A percentile compares a stretch with the other conserved stretches of the same genome.
phyloP scores from a whole-genome alignment of 1,139 yeast species.

The Hyphopichia pseudoburtonii region DNA sequence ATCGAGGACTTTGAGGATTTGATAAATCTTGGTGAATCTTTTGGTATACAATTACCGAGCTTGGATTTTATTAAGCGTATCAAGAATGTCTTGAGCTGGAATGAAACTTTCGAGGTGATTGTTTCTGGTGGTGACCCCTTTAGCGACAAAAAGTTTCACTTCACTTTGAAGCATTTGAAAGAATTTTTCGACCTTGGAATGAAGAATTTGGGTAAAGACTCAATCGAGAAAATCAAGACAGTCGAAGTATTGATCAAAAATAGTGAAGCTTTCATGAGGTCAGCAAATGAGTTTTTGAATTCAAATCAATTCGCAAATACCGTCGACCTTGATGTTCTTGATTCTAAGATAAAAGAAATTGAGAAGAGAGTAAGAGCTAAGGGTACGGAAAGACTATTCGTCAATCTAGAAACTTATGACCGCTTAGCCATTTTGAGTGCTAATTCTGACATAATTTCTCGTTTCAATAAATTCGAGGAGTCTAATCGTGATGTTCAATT shows the following conservation, averaged over 20 bases:
- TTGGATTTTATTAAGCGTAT: slow-evolving; percentile 49
- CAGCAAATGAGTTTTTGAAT: slow-evolving; percentile 26
- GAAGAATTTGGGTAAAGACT: slow-evolving; percentile 29
- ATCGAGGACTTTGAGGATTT: slow-evolving; percentile 45
- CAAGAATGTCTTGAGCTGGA: slow-evolving; percentile 52
- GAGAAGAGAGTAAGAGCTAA: slow-evolving; percentile 14
- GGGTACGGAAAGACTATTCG: slow-evolving; percentile 19
- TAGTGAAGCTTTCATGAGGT: slow-evolving; percentile 30
- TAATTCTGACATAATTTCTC: slow-evolving; percentile 21
- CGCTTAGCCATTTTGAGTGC: slow-evolving; percentile 28
- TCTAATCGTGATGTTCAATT: slow-evolving; percentile 6
- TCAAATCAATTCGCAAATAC: slow-evolving; percentile 21
- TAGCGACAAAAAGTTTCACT: slow-evolving; percentile 35
- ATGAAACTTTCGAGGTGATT: slow-evolving; percentile 32
- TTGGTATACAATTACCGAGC: slow-evolving; percentile 58
- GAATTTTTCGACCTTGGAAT: slow-evolving; percentile 44
- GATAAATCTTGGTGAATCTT: slow-evolving; percentile 54
- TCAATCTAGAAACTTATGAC: slow-evolving; percentile 25
- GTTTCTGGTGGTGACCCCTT: slow-evolving; percentile 44
- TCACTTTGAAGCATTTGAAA: slow-evolving; percentile 35
- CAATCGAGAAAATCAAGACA: slow-evolving; percentile 20
- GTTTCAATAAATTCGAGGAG: slow-evolving; percentile 16
- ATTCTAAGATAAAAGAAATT: slow-evolving; percentile 23
- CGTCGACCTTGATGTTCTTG: slow-evolving; percentile 23
- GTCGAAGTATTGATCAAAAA: slow-evolving; percentile 26